Base-by-base conservation (phyloP, 495 filamentous ascomycete genomes). In the Terfezia claveryi region DNA sequence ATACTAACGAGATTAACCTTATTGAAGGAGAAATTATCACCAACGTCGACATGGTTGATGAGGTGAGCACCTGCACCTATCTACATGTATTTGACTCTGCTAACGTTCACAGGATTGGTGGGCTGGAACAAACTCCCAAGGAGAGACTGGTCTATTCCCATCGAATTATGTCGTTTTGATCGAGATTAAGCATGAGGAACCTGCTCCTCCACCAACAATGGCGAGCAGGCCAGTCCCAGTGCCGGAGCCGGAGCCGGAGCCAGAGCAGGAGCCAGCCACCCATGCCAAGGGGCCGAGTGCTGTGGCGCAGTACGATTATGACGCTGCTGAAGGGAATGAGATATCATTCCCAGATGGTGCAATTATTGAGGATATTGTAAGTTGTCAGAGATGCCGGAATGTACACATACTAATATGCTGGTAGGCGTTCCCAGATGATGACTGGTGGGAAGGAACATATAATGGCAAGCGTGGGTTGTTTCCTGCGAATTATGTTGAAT, bases 41-140 rank as follows among this genome's bases (percentile, higher is more conserved):
- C n/a, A 80, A 94, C 58, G 93, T 99, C 63, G 87, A 99, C 50
- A 92, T 93, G 86, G 87, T 98, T 2, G 92, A 98, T 58, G 76
- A 77, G 2, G 63, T 65, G 58, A 49, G 56, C 38, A 36, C n/a
- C 8, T 14, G 3, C 12, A 12, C 14, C 14, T 3, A 8, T 14
- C 7, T 14, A 23, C 23, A 53, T 49, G 20, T 20, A n/a, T 36
- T 16, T n/a, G 8, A 10, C 16, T 50, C 49, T 37, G 10, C 14
- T 20, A 70, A 76, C 14, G 20, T 49, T 49, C 20, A 36, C 53
- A 65, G 50, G 89, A 96, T 65, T 99, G 91, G 91, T 99, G 91
- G 91, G 80, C 91, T 75, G 91, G 91, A 10, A 79, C 79, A 55
- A 96, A 95, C 66, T 63, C 70, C 7, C 71, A 68, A 52, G 92